Percentiles rank a stretch among this genome's conserved stretches.
phyloP scores from a whole-genome alignment of 1,139 yeast species.

The Pichia terricola region DNA sequence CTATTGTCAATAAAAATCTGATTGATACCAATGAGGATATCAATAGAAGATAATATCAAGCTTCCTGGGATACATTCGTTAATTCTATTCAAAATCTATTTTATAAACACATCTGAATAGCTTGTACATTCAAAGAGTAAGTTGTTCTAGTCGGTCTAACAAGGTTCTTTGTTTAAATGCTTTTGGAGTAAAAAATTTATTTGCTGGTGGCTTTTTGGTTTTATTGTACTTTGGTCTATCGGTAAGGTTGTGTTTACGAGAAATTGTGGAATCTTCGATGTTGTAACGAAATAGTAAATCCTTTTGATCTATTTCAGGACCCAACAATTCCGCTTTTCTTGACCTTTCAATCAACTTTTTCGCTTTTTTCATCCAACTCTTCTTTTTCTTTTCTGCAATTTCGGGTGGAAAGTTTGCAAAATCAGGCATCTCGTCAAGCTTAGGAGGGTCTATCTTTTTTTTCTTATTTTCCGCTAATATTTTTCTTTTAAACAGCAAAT shows the following conservation, averaged over 20 bases:
- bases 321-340: constrained; percentile 1
- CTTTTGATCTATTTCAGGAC: neutral
- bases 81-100: neutral
- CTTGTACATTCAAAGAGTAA: constrained; percentile 2
- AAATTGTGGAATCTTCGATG: neutral
- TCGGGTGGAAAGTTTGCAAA: constrained; percentile 3
- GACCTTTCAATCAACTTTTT: constrained; percentile 1
- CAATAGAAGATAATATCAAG: too few species aligned
- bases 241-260: neutral
- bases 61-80: neutral
- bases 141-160: constrained; percentile 5
- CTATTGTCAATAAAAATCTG: constrained; percentile 56
- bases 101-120: too few species aligned
- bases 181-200: constrained; percentile 12
- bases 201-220: constrained; percentile 8
- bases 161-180: constrained; percentile 5
- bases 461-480: neutral
- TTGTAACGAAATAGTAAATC: neutral
- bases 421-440: constrained; percentile 1
- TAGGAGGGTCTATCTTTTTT: neutral
- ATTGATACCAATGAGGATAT: too few species aligned
- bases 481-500: constrained; percentile 8
- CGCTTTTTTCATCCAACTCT: constrained; percentile 4
- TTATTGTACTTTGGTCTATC: neutral
- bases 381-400: constrained; percentile 1